Conservation (phyloP, 2,329 filamentous ascomycete genomes). For the Diaporthe vexans region DNA sequence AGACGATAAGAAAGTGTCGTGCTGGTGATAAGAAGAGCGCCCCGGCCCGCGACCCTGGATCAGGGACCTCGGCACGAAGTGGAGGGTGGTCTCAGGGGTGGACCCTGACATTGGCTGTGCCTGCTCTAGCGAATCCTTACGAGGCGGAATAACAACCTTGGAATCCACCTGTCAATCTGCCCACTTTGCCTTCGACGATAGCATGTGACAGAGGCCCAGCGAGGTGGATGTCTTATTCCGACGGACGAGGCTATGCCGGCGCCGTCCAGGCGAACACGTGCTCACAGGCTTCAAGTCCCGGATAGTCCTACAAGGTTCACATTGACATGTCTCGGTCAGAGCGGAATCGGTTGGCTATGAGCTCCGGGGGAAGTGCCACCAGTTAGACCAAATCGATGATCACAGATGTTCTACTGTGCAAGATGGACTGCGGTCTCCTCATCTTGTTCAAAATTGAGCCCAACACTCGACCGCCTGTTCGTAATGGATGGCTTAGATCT, state of each 20-base stretch:
- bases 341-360: not conserved
- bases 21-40: not conserved
- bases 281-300: not conserved
- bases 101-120: constrained; percentile 9
- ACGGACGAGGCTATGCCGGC: no score
- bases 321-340: not conserved
- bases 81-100: not conserved
- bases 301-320: not conserved
- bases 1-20: constrained; percentile 23
- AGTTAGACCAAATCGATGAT: not conserved
- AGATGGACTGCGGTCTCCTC: not conserved
- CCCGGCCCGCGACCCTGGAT: constrained; percentile 7
- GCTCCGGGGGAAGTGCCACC: no score
- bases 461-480: not conserved
- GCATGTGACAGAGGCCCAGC: not conserved
- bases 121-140: not conserved
- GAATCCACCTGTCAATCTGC: not conserved
- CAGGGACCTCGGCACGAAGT: not conserved
- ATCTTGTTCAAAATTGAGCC: not conserved
- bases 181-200: not conserved
- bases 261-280: not conserved
- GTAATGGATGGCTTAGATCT: not conserved
- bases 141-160: not conserved
- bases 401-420: not conserved
- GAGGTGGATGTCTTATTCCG: no score